phyloP scores from a whole-genome alignment of 2,329 filamentous ascomycete species.

The Calycina herbarum region DNA sequence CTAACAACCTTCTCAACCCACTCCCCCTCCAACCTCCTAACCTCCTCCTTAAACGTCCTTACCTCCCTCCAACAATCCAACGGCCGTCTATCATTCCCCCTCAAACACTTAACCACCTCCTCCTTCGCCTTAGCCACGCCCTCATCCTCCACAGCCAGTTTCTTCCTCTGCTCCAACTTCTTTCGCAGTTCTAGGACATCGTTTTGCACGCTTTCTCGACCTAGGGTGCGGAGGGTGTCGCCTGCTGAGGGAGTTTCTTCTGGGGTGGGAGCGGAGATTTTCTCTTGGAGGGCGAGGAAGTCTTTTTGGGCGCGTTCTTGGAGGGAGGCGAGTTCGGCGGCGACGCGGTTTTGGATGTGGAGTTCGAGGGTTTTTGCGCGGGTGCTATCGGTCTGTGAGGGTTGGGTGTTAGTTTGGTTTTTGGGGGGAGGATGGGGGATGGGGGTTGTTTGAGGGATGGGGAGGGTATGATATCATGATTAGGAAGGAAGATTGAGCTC shows the following conservation, averaged over 20 bases:
- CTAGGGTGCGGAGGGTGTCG: constrained; percentile 37
- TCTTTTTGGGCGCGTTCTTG: constrained; percentile 68
- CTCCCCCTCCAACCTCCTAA: constrained; percentile 77
- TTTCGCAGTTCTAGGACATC: constrained; percentile 59
- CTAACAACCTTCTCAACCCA: constrained; percentile 82
- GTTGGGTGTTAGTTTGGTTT: neutral
- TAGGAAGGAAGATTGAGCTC: too few species aligned
- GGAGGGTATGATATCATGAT: neutral
- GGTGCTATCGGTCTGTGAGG: constrained; percentile 76
- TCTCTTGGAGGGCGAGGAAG: constrained; percentile 68
- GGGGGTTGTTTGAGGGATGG: neutral
- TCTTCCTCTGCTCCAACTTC: constrained; percentile 62
- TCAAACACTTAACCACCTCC: constrained; percentile 77
- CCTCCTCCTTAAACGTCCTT: constrained; percentile 85
- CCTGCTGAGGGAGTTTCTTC: constrained; percentile 32
- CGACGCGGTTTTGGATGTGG: constrained; percentile 83
- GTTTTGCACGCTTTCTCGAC: constrained; percentile 54
- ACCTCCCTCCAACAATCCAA: constrained; percentile 95
- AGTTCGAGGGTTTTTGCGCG: constrained; percentile 82
- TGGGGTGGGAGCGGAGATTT: constrained; percentile 46
- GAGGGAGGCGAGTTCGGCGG: constrained; percentile 79
- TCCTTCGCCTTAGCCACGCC: constrained; percentile 72
- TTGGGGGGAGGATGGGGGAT: neutral
- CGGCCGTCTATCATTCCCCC: constrained; percentile 80
- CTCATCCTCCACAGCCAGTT: constrained; percentile 69